Base-by-base conservation (phyloP, 768 basidiomycete genomes). In the Lyophyllum decastes region DNA sequence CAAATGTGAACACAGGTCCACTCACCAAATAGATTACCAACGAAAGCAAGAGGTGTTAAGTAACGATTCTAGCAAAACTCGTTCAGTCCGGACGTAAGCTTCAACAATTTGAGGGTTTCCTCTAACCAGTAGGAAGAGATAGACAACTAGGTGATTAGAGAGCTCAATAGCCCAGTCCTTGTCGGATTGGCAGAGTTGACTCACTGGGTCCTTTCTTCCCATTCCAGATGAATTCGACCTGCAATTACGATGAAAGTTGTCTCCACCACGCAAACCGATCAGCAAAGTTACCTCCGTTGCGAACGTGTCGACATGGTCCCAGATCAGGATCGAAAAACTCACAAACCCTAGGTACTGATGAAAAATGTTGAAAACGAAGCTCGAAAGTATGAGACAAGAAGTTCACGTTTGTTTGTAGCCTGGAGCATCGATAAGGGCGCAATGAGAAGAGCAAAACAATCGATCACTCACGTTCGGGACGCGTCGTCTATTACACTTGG, bases 21-120 rank as follows among this genome's bases (percentile, higher is more conserved):
- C 63, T 53, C 63, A 76, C 78, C 82, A 55, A 72, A 78, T 12
- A 86, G 64, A 57, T 87, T 86, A 45, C 87, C 66, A 17, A 86
- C 78, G 64, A 88, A 88, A 0, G 82, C 83, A 2, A 87, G 69
- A 0, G 86, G 86, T 0, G 82, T 86, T 19, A 87, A 69, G 62
- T 88, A 88, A 24, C 86, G 81, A 62, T 87, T 88, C 85, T 88
- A 33, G 12, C 4, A 19, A 21, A 14, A 26, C 21, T 43, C 7
- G 10, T 26, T 51, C n/a, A 58, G 46, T 5, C 43, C n/a, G 16
- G 7, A 35, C 25, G 11, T n/a, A 6, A 24, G 25, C 7, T 16
- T 10, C n/a, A n/a, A n/a, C n/a, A n/a, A n/a, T 17, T 11, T 10
- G n/a, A 19, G 2, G 21, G 2, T 17, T 4, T 9, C 19, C 16